phyloP scores from a whole-genome alignment of 1,284 basidiomycete genomes.

The Papiliotrema laurentii region DNA sequence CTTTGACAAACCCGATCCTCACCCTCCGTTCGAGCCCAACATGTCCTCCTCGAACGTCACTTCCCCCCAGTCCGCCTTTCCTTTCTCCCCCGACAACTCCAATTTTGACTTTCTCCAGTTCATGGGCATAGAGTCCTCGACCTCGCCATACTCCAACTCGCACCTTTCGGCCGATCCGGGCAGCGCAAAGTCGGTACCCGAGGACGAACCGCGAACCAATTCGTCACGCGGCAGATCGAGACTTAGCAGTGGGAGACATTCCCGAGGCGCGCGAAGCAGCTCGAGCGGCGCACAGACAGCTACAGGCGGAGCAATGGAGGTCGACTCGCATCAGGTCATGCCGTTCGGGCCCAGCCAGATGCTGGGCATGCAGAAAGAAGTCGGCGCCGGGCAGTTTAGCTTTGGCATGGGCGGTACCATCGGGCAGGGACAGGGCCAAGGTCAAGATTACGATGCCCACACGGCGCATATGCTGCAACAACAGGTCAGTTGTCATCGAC shows the following conservation, averaged over 20 bases:
- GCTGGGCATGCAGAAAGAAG: not conserved
- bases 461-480: conserved; percentile 7
- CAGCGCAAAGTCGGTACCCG: not conserved
- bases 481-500: conserved; percentile 8
- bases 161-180: not conserved
- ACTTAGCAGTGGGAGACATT: not conserved
- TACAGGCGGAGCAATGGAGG: not conserved
- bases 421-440: not conserved
- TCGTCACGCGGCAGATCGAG: not conserved
- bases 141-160: not conserved
- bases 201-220: not conserved
- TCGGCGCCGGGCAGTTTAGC: not conserved
- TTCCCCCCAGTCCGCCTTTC: not conserved
- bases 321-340: not conserved
- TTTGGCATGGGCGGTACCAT: not conserved
- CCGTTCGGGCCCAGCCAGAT: conserved; percentile 6
- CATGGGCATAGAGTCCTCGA: not conserved
- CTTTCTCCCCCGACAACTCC: not conserved
- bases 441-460: conserved; percentile 1
- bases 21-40: not conserved
- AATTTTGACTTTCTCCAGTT: not conserved
- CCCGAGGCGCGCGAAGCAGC: not conserved
- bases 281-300: not conserved
- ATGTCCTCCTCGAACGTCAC: not conserved
- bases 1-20: too few species aligned